Percentiles rank a stretch among this genome's conserved stretches.
These are phyloP conservation scores for Hymenoscyphus fraxineus DNA, from an alignment of 2,329 filamentous ascomycete genomes.

Conservation along the genomic window DNA sequence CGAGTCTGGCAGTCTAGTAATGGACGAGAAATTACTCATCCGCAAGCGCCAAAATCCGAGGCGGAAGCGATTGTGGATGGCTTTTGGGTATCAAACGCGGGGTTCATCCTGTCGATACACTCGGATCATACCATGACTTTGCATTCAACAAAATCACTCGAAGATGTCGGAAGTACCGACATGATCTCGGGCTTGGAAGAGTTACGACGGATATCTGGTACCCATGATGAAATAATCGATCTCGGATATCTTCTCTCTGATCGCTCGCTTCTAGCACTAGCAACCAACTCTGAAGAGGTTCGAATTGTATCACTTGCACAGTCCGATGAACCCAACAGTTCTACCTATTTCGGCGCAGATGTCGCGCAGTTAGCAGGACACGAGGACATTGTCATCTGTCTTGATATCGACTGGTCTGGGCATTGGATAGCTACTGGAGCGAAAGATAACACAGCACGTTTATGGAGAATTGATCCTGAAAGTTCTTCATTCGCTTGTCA, in stretches of 20 bases:
- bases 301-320: slow-evolving; percentile 70
- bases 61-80: slow-evolving; percentile 68
- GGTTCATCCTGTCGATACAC: slow-evolving; percentile 77
- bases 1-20: slow-evolving; percentile 78
- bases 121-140: slow-evolving; percentile 84
- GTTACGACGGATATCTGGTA: slow-evolving; percentile 83
- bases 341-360: slow-evolving; percentile 80
- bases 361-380: slow-evolving; percentile 83
- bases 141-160: slow-evolving; percentile 53
- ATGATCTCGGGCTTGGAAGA: slow-evolving; percentile 36
- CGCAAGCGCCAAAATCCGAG: slow-evolving; percentile 60
- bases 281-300: slow-evolving; percentile 92
- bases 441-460: slow-evolving; percentile 89
- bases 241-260: slow-evolving; percentile 80
- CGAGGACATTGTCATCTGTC: slow-evolving; percentile 89
- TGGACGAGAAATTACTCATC: slow-evolving; percentile 73
- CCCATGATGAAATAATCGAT: slow-evolving; percentile 97
- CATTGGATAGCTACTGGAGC: slow-evolving; percentile 94
- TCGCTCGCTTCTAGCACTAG: slow-evolving; percentile 77
- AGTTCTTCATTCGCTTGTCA: slow-evolving; percentile 75
- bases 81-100: slow-evolving; percentile 60
- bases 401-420: slow-evolving; percentile 95
- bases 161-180: slow-evolving; percentile 34
- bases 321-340: slow-evolving; percentile 23
- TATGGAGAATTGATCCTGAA: slow-evolving; percentile 81